These are phyloP conservation scores for Beauveria asiatica DNA, from an alignment of 2,329 filamentous ascomycete genomes.

Conservation along the genomic window DNA sequence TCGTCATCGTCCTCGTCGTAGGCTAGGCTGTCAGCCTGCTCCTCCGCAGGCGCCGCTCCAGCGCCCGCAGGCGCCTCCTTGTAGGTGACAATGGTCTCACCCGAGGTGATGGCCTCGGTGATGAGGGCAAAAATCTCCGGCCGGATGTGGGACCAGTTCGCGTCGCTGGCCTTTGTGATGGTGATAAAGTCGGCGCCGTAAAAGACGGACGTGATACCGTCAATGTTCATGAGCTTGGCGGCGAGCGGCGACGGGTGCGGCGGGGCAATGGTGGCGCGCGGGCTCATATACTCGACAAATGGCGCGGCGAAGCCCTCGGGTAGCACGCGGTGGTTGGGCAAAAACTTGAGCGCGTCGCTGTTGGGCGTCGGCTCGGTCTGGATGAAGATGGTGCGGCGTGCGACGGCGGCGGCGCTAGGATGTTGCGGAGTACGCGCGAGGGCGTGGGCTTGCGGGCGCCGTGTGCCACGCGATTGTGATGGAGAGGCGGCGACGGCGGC, in stretches of 20 bases:
- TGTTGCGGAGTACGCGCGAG: background rate
- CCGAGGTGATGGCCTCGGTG: slow-evolving; percentile 81
- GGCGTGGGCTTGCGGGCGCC: background rate
- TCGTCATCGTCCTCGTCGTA: slow-evolving; percentile 90
- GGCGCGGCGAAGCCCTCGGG: slow-evolving; percentile 63
- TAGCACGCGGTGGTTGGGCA: slow-evolving; percentile 80
- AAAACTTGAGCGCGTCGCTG: slow-evolving; percentile 90
- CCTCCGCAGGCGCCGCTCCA: slow-evolving; percentile 26
- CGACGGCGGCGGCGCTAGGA: slow-evolving; percentile 19
- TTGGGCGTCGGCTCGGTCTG: slow-evolving; percentile 95
- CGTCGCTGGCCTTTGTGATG: slow-evolving; percentile 79
- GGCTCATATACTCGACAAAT: slow-evolving; percentile 86
- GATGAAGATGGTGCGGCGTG: slow-evolving; percentile 76
- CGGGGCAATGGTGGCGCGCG: slow-evolving; percentile 78
- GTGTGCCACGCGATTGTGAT: background rate
- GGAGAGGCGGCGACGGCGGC: background rate
- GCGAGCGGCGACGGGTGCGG: slow-evolving; percentile 89
- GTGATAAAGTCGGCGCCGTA: slow-evolving; percentile 96
- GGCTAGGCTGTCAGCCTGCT: slow-evolving; percentile 61
- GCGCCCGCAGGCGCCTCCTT: slow-evolving; percentile 48
- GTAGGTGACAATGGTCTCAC: slow-evolving; percentile 70
- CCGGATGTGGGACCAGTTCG: slow-evolving; percentile 89
- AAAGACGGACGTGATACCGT: slow-evolving; percentile 91
- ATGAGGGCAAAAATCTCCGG: slow-evolving; percentile 94
- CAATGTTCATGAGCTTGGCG: slow-evolving; percentile 82